Base-by-base conservation (phyloP, 139 green algal species). In the Parachlorella kessleri region DNA sequence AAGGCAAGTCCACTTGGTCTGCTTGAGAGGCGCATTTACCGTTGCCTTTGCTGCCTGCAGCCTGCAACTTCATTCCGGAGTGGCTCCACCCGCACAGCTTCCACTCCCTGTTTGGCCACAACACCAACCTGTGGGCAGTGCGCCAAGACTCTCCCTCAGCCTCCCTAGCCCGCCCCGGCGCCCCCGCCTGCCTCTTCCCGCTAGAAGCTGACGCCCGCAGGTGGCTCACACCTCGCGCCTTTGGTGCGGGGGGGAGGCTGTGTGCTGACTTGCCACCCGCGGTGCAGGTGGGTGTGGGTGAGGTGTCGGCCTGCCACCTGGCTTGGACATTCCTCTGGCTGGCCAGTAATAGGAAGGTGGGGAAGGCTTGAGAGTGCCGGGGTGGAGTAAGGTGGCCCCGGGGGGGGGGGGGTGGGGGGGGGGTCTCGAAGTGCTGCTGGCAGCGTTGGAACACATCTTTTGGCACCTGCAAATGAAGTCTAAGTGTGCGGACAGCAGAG, bases 51-150 rank as follows among this genome's bases (percentile, higher is more conserved):
- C 55, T 18, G 28, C 8, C 2, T 81, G 77, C 77, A 71, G 74
- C 36, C 1, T 88, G 83, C 72, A 68, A 80, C 28, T 72, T 37
- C 9, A 77, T 92, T 0, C 89, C 89, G 0, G 87, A 91, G 74
- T 81, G 86, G 42, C 55, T 90, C 30, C 81, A 93, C 70, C 89
- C 89, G 0, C 90, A 88, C 69, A 80, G 68, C 64, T 90, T 94
- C 54, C 79, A 87, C 18, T 77, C 78, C 7, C 70, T 73, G 1
- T 88, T 95, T 76, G 86, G 82, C 14, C 83, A 92, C 74, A 93
- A 93, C 81, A 94, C 89, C 37, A 94, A 95, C 74, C 32, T 95
- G 0, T 93, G 87, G 87, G 84, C 87, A 8, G 66, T 54, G 33
- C 54, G 35, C 18, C 7, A 5, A 2, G 4, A 64, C 5, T 36